phyloP scores from a whole-genome alignment of 2,329 filamentous ascomycete species.

The Orbilia brochopaga region DNA sequence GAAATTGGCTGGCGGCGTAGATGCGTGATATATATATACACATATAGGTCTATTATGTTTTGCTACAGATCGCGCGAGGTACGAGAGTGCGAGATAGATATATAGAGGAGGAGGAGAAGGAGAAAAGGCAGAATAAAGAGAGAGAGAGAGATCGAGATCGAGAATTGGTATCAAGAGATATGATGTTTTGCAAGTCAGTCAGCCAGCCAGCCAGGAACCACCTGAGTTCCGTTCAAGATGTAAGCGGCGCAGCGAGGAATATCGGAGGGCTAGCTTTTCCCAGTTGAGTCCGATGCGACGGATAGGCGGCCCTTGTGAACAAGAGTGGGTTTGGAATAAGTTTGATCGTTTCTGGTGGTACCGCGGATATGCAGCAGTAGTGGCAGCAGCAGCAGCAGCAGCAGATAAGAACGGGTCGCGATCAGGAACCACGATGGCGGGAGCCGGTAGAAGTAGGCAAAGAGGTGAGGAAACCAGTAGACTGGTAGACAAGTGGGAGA shows the following conservation, averaged over 20 bases:
- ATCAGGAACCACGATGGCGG: background rate
- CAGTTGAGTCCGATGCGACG: background rate
- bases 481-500: too few species aligned
- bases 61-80: background rate
- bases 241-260: slow-evolving; percentile 1
- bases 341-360: background rate
- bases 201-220: background rate
- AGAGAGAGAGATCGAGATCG: background rate
- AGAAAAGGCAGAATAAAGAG: too few species aligned
- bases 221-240: background rate
- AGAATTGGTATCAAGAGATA: background rate
- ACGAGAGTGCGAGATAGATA: too few species aligned
- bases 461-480: background rate
- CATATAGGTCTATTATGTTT: slow-evolving; percentile 1
- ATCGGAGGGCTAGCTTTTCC: background rate
- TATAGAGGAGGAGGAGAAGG: too few species aligned
- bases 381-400: background rate
- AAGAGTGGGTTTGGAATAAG: background rate
- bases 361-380: too few species aligned
- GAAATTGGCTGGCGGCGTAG: background rate
- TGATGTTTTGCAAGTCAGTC: background rate
- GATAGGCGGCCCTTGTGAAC: background rate
- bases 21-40: background rate
- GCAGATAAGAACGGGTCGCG: background rate
- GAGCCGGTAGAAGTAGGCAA: background rate